Percentiles rank a stretch among this genome's conserved stretches.
Evolutionary conservation across 768 basidiomycete genomes (phyloP).

Genomic region (Suillus weaverae): DNA sequence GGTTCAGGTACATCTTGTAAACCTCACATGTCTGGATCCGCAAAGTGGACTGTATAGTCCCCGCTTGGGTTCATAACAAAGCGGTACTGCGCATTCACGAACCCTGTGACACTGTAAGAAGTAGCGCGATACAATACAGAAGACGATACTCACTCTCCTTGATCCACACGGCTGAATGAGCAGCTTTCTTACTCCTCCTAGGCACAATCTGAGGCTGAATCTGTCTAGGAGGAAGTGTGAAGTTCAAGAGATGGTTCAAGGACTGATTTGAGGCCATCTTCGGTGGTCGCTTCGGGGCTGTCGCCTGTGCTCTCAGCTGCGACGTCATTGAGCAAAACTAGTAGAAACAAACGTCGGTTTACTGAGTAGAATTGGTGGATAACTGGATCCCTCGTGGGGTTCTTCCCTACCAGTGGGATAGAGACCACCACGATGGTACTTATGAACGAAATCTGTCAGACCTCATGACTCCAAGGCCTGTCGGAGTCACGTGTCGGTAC

Average conservation of each 20-base stretch:
- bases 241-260: conserved; percentile 87
- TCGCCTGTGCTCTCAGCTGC: conserved; percentile 27
- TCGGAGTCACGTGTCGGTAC: conserved; percentile 26
- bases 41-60: conserved; percentile 93
- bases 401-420: conserved; percentile 52
- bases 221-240: conserved; percentile 88
- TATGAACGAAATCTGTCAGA: neutral
- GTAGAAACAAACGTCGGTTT: conserved; percentile 8
- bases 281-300: conserved; percentile 55
- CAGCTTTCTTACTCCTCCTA: conserved; percentile 73
- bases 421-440: conserved; percentile 26
- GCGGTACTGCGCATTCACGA: conserved; percentile 94
- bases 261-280: conserved; percentile 72
- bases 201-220: conserved; percentile 59
- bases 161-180: conserved; percentile 71
- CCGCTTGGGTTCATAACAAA: conserved; percentile 94
- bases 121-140: conserved; percentile 16
- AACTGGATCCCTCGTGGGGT: conserved; percentile 27
- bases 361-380: neutral
- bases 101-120: conserved; percentile 51
- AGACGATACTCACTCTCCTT: conserved; percentile 79
- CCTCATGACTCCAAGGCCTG: conserved; percentile 22
- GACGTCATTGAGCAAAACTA: conserved; percentile 27
- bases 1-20: conserved; percentile 9
- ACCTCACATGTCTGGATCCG: conserved; percentile 93